Evolutionary conservation across 768 basidiomycete genomes (phyloP), one percentile per base, ranked within the genome.

Genomic region (Auriscalpium microsporum): DNA sequence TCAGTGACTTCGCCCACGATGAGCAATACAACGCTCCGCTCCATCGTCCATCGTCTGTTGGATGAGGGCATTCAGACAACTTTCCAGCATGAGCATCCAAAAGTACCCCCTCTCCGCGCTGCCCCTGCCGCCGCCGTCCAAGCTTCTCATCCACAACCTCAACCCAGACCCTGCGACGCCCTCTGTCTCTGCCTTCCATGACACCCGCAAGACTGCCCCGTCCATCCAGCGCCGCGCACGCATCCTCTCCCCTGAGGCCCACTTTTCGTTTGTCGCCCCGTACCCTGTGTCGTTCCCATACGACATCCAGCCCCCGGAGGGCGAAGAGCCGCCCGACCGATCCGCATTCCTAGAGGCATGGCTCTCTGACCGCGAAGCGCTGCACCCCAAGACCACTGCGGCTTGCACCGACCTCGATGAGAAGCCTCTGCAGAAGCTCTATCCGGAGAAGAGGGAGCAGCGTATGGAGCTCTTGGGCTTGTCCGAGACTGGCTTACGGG

Each of bases 231-330:
- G 88, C 17, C 78, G 89, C 53, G 77, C 85, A 38, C 79, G 85
- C 56, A 72, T 89, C 1, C 71, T 87, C 16, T 69, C 77, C 0
- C 65, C 74, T 0, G 67, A 76, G 42, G 78, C 79, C 4, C 91
- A 94, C 67, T 94, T 83, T 69, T 79, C 86, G n/a, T 83, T 84
- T 65, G 84, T 91, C 53, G 78, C 88, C 3, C 94, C 95, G 0
- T 78, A 91, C 59, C 90, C 92, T 9, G 57, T 87, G 0, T 72
- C 84, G 2, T 97, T 96, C 69, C 95, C 94, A 0, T 92, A 87
- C 68, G 73, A 82, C 35, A 82, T 95, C 23, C 72, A 77, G 49
- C 73, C 79, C 0, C 80, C 77, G 13, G 73, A 73, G 35, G 74
- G 77, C 45, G 68, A 77, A n/a, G 71, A 68, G 2, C 67, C 66